phyloP scores from a whole-genome alignment of 1,284 basidiomycete species.

The Cronartium quercuum region DNA sequence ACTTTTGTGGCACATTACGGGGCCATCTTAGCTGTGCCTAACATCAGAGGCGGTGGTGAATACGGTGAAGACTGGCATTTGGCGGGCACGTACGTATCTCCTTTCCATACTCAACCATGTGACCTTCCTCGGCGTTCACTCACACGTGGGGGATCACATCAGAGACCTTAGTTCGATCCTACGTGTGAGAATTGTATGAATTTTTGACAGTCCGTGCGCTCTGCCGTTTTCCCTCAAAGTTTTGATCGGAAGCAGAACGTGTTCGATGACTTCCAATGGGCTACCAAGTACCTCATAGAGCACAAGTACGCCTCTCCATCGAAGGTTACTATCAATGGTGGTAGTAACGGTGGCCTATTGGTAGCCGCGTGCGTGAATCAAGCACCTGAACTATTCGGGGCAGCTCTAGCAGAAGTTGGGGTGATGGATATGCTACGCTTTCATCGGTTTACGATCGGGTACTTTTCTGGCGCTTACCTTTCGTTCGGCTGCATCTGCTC shows the following conservation, averaged over 20 bases:
- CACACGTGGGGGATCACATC: conserved; percentile 57
- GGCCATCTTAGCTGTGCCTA: conserved; percentile 64
- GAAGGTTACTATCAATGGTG: conserved; percentile 67
- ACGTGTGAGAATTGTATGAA: conserved; percentile 60
- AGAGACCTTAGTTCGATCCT: conserved; percentile 46
- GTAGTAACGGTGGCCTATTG: conserved; percentile 72
- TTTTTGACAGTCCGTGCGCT: conserved; percentile 24
- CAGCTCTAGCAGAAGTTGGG: conserved; percentile 71
- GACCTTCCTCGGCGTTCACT: conserved; percentile 52
- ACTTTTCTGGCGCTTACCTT: not conserved
- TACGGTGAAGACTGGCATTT: conserved; percentile 63
- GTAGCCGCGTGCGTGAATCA: conserved; percentile 73
- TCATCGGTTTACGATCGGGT: conserved; percentile 65
- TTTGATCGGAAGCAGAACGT: conserved; percentile 55
- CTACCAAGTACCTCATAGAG: conserved; percentile 63
- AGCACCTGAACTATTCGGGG: conserved; percentile 69
- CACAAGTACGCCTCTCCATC: conserved; percentile 64
- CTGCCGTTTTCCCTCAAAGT: conserved; percentile 1
- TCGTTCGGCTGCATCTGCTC: not conserved
- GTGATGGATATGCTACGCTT: conserved; percentile 75
- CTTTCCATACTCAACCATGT: conserved; percentile 16
- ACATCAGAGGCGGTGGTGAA: conserved; percentile 67
- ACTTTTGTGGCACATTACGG: conserved; percentile 70
- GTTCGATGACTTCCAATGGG: conserved; percentile 71
- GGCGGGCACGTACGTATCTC: conserved; percentile 40